Percentiles rank a stretch among this genome's conserved stretches.
Conservation (phyloP, 176 grass and related monocot species). For the Triticum dicoccoides region DNA sequence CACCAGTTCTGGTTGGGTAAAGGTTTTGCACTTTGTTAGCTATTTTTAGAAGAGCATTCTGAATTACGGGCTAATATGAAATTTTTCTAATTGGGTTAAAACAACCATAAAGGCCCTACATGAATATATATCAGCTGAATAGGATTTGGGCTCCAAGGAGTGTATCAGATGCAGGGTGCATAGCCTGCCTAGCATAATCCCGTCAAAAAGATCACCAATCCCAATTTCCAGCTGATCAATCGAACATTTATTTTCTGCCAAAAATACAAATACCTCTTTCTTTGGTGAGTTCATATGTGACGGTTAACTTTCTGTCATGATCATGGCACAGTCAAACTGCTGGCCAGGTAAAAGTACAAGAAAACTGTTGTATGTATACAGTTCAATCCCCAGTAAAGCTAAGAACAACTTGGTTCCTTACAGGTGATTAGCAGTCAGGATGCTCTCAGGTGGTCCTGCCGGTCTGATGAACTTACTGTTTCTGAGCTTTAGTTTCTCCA, state of each 20-base stretch:
- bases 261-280: background rate
- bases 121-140: background rate
- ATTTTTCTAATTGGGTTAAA: too few relatives aligned
- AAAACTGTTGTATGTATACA: background rate
- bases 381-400: background rate
- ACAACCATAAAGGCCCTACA: too few relatives aligned
- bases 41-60: too few relatives aligned
- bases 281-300: background rate
- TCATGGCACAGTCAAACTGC: background rate
- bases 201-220: background rate
- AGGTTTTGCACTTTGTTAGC: too few relatives aligned
- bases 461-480: conserved; percentile 20
- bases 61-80: too few relatives aligned
- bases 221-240: background rate
- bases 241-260: background rate
- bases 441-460: background rate
- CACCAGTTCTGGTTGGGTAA: too few relatives aligned
- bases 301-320: background rate
- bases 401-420: background rate
- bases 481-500: background rate
- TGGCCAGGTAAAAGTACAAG: background rate
- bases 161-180: background rate
- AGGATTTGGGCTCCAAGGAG: too few relatives aligned
- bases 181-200: background rate
- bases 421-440: background rate